Conservation (phyloP, 108 stramenopile genomes). For the Conticribra guillardii region DNA sequence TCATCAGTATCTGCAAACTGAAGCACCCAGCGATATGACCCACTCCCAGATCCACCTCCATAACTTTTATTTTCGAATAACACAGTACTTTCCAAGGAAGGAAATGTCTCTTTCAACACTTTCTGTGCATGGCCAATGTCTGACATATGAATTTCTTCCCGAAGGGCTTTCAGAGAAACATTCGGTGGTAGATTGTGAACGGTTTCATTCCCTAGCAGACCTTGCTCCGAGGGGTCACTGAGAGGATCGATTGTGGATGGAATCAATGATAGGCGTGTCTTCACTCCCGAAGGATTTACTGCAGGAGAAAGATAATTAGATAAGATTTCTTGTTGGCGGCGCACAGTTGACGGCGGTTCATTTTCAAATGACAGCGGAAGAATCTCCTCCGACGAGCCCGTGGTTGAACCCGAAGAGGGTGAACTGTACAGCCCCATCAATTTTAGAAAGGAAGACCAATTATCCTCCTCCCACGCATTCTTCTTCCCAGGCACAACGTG, state of each 20-base stretch:
- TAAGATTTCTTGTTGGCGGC: slow-evolving; percentile 20
- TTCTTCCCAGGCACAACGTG: slow-evolving; percentile 22
- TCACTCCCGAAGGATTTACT: slow-evolving; percentile 36
- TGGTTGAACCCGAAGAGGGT: neutral
- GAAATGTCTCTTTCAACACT: neutral
- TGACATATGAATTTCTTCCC: neutral
- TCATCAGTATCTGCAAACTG: slow-evolving; percentile 15
- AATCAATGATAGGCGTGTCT: slow-evolving; percentile 32
- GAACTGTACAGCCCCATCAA: slow-evolving; percentile 21
- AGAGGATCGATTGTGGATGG: neutral
- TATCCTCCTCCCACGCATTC: slow-evolving; percentile 31
- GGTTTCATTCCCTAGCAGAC: slow-evolving; percentile 10
- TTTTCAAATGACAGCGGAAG: slow-evolving; percentile 36
- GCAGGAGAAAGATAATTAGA: slow-evolving; percentile 34
- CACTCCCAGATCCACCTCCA: slow-evolving; percentile 11
- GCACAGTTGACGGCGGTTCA: slow-evolving; percentile 27
- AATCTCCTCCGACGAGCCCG: slow-evolving; percentile 1
- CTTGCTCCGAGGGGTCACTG: slow-evolving; percentile 1
- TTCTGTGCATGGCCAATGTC: too few species aligned
- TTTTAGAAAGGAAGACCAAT: slow-evolving; percentile 33
- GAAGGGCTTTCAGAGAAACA: slow-evolving; percentile 1
- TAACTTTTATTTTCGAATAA: neutral
- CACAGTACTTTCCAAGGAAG: neutral
- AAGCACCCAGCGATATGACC: slow-evolving; percentile 28
- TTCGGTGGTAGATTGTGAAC: slow-evolving; percentile 24